phyloP scores from a whole-genome alignment of 2,329 filamentous ascomycete genomes.

The Aspergillus sp. region DNA sequence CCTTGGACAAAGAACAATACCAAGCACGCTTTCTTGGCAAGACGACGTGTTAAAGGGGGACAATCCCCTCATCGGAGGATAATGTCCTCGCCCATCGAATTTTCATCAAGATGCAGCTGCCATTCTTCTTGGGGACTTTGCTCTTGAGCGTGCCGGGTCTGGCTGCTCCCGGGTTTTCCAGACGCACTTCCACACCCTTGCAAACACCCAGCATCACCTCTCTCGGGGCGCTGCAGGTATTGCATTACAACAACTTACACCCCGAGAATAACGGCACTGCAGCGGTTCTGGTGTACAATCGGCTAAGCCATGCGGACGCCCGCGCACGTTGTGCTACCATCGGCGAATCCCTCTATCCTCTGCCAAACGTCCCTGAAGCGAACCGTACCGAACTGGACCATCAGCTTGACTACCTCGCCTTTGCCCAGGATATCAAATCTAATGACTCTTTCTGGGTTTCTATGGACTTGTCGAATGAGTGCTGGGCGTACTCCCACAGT shows the following conservation, averaged over 20 bases:
- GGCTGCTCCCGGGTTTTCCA: background rate
- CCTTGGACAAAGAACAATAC: too few relatives aligned
- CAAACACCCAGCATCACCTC: constrained; percentile 4
- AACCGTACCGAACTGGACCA: constrained; percentile 16
- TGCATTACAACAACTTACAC: constrained; percentile 22
- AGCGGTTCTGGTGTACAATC: constrained; percentile 14
- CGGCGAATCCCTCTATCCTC: constrained; percentile 16
- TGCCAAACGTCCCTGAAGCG: constrained; percentile 2
- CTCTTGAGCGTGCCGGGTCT: background rate
- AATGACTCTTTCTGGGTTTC: constrained; percentile 14
- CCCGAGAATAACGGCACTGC: constrained; percentile 20
- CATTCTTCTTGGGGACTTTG: background rate
- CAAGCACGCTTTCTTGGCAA: too few relatives aligned
- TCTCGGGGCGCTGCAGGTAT: constrained; percentile 13
- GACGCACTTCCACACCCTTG: too few relatives aligned
- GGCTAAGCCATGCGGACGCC: constrained; percentile 8
- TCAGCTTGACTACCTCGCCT: constrained; percentile 20
- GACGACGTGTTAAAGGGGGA: too few relatives aligned
- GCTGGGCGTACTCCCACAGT: constrained; percentile 13
- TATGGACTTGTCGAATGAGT: constrained; percentile 1
- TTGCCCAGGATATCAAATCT: constrained; percentile 5
- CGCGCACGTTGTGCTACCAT: constrained; percentile 14
- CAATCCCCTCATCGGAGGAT: too few relatives aligned
- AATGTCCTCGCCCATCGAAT: too few relatives aligned
- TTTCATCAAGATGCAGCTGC: background rate